Base-by-base conservation (phyloP, 257 asterid species). In the Penstemon barbatus region DNA sequence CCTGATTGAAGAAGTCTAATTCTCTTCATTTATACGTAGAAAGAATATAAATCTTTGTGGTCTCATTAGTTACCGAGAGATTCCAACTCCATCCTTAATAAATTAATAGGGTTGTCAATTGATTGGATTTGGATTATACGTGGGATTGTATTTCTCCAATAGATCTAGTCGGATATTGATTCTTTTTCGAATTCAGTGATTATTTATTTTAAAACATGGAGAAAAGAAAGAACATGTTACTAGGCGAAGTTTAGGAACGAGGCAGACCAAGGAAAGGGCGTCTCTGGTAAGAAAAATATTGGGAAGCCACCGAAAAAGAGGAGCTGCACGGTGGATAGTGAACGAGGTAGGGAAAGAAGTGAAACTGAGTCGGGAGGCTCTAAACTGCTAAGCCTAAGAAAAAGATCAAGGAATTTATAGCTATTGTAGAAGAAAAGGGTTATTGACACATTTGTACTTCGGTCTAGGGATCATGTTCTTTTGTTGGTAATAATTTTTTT, bases 271-370 rank as follows among this genome's bases (percentile, higher is more conserved):
- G 74, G 68, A 71, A 82, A 82, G 75, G 76, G 80, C 18, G 79
- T 84, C 53, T 81, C 82, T 0, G 79, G 71, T 18, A 85, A 82
- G 81, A 80, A 79, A 80, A 82, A 75, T 10, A 79, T 83, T 0
- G 90, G 88, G n/a, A 56, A 88, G 80, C 86, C 88, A 6, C 86
- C 90, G 0, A 25, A 85, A 85, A 54, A 73, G 84, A 77, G 90
- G 79, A 19, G 80, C 80, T 8, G 79, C 73, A 6, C 72, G 2
- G 33, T 25, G 6, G 65, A 79, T 42, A 44, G 82, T 4, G 84
- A 87, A 71, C 76, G 87, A 45, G 77, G 73, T 7, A 62, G 84
- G 66, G 89, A 80, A 37, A 68, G 75, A 61, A 81, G 6, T 3
- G 88, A 82, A 12, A n/a, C 64, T 0, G 90, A 75, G 53, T 6